Evolutionary conservation across 345 rosid species (phyloP).

Genomic region (Psidium guajava): DNA sequence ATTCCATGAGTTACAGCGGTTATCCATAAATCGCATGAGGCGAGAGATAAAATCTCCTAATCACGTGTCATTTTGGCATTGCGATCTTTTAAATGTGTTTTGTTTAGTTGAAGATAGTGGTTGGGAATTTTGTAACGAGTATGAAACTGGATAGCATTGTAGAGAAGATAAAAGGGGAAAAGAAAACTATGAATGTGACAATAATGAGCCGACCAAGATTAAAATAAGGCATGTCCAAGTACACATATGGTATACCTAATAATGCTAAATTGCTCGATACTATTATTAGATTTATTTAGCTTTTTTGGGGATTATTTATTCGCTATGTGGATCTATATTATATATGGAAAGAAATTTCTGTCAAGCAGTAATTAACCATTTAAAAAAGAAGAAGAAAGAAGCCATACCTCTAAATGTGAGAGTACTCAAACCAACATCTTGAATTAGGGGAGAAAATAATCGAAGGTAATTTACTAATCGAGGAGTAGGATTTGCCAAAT

Average conservation of each 20-base stretch:
- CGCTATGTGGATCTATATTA: not conserved
- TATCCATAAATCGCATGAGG: too few relatives aligned
- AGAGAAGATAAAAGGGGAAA: not conserved
- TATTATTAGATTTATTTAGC: not conserved
- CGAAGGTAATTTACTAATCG: not conserved
- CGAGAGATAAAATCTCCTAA: too few relatives aligned
- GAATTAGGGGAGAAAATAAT: not conserved
- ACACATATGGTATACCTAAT: not conserved
- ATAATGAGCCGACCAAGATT: not conserved
- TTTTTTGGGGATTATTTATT: not conserved
- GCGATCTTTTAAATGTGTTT: fast-evolving
- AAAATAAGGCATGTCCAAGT: not conserved
- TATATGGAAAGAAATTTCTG: not conserved
- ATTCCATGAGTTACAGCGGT: not conserved
- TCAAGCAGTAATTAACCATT: not conserved
- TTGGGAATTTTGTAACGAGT: fast-evolving
- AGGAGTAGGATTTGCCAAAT: fast-evolving
- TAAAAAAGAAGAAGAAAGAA: not conserved
- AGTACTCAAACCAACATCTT: not conserved
- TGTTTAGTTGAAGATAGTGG: not conserved
- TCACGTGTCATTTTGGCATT: too few relatives aligned
- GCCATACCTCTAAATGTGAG: fast-evolving
- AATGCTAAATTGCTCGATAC: not conserved
- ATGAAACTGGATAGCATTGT: too few relatives aligned
- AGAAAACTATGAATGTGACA: not conserved